phyloP scores from a whole-genome alignment of 495 filamentous ascomycete genomes.

The Symbiotaphrina buchneri region DNA sequence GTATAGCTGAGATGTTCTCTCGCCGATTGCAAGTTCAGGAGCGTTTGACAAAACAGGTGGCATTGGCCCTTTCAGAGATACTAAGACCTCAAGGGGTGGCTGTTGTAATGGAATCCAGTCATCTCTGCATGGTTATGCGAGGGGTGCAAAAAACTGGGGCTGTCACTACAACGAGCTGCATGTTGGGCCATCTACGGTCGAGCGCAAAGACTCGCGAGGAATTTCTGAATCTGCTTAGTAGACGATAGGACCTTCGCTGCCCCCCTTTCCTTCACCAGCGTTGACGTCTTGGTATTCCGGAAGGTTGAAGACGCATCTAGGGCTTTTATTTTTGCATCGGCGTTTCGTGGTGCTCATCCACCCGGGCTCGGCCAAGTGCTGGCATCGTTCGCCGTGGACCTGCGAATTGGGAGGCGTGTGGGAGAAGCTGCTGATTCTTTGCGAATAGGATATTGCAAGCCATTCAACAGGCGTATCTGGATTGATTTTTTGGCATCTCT shows the following conservation, averaged over 20 bases:
- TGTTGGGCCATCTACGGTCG: slow-evolving; percentile 80
- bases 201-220: slow-evolving; percentile 88
- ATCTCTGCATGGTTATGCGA: slow-evolving; percentile 97
- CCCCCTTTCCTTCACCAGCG: too few relatives aligned
- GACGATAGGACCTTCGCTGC: slow-evolving; percentile 13
- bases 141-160: slow-evolving; percentile 78
- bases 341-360: too few relatives aligned
- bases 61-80: slow-evolving; percentile 78
- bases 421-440: too few relatives aligned
- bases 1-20: slow-evolving; percentile 94
- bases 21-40: slow-evolving; percentile 88
- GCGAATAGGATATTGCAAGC: too few relatives aligned
- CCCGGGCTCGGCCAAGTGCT: too few relatives aligned
- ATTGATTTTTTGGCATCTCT: too few relatives aligned
- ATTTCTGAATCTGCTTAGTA: slow-evolving; percentile 65
- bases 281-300: too few relatives aligned
- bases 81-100: slow-evolving; percentile 87
- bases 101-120: slow-evolving; percentile 91
- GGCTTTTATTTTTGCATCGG: too few relatives aligned
- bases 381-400: too few relatives aligned
- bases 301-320: too few relatives aligned
- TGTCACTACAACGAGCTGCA: slow-evolving; percentile 84
- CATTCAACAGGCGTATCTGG: too few relatives aligned
- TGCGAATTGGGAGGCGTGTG: too few relatives aligned
- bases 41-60: slow-evolving; percentile 86